phyloP scores from a whole-genome alignment of 2,329 filamentous ascomycete species.

The Talaromyces sp. region DNA sequence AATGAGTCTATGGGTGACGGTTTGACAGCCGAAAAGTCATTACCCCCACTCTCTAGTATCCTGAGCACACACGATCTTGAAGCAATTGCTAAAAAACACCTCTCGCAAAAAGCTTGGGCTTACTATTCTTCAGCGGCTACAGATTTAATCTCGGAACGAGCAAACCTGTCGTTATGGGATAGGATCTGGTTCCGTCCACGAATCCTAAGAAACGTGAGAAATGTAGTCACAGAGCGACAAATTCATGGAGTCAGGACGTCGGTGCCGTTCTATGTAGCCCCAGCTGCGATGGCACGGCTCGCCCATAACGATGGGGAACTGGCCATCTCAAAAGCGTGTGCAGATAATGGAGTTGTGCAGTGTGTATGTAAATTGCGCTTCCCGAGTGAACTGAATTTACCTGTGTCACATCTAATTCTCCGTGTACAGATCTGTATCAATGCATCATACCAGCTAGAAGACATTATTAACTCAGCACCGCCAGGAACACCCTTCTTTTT shows the following conservation, averaged over 20 bases:
- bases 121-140: constrained; percentile 51
- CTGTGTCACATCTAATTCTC: constrained; percentile 16
- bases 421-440: constrained; percentile 26
- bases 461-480: constrained; percentile 32
- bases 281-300: constrained; percentile 18
- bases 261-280: constrained; percentile 31
- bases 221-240: not conserved
- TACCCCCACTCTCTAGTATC: not conserved
- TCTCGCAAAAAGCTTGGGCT: constrained; percentile 33
- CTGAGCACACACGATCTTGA: constrained; percentile 33
- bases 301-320: not conserved
- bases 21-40: not conserved
- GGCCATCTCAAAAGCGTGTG: not conserved
- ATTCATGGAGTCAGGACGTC: not conserved
- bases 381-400: not conserved
- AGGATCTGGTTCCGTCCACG: constrained; percentile 49
- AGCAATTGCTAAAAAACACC: constrained; percentile 28
- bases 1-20: not conserved
- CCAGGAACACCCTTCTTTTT: constrained; percentile 27
- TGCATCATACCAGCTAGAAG: constrained; percentile 29
- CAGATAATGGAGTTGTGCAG: not conserved
- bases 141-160: constrained; percentile 46
- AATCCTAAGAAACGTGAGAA: constrained; percentile 32
- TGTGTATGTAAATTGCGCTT: not conserved
- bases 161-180: constrained; percentile 38